Evolutionary conservation across 2,329 filamentous ascomycete species (phyloP).

Genomic region (Ceratocystis cacaofunesta): DNA sequence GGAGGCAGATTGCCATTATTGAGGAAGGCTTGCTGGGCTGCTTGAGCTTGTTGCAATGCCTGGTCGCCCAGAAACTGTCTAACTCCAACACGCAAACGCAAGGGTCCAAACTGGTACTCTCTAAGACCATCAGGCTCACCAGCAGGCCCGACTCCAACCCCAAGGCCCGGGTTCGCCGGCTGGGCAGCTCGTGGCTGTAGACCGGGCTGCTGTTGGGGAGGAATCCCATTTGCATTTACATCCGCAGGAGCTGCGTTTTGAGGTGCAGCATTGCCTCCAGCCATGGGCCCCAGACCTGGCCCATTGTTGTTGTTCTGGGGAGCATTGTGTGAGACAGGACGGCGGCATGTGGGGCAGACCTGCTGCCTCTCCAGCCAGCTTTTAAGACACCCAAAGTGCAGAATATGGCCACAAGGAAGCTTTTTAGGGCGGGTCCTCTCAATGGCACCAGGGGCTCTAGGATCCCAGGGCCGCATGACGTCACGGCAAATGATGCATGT

Average conservation of each 20-base stretch:
- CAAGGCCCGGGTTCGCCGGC: constrained; percentile 1
- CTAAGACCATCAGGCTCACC: constrained; percentile 10
- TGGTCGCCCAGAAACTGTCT: constrained; percentile 23
- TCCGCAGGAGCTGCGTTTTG: constrained; percentile 20
- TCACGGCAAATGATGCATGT: constrained; percentile 97
- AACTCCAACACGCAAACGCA: constrained; percentile 19
- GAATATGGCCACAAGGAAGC: constrained; percentile 84
- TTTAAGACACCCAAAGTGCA: constrained; percentile 87
- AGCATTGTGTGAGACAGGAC: constrained; percentile 49
- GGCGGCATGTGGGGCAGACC: constrained; percentile 86
- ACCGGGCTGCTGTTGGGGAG: constrained; percentile 12
- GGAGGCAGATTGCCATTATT: constrained; percentile 11
- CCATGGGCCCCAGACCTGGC: constrained; percentile 20
- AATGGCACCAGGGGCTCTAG: constrained; percentile 47
- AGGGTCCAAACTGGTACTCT: constrained; percentile 13
- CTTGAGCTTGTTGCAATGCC: constrained; percentile 16
- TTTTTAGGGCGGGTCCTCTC: constrained; percentile 86
- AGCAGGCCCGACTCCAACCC: background rate
- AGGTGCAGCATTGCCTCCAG: constrained; percentile 18
- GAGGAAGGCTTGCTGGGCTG: constrained; percentile 12
- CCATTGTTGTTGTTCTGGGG: constrained; percentile 23
- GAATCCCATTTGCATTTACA: constrained; percentile 21
- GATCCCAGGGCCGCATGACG: constrained; percentile 74
- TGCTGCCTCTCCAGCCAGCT: constrained; percentile 97
- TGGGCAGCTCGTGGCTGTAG: constrained; percentile 5